Evolutionary conservation across 768 basidiomycete genomes (phyloP).

Genomic region (Boletellus ananiceps): DNA sequence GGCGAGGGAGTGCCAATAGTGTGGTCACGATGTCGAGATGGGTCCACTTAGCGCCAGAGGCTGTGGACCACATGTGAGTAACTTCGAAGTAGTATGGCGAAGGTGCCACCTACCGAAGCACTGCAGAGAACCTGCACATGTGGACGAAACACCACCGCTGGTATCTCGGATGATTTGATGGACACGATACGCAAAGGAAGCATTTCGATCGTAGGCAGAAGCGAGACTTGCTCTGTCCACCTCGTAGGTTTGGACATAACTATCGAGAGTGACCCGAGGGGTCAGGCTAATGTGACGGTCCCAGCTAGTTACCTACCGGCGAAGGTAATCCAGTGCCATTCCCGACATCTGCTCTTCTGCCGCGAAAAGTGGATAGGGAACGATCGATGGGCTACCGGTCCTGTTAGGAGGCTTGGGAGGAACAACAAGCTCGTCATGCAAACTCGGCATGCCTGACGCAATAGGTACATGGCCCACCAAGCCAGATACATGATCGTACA

Average conservation of each 20-base stretch:
- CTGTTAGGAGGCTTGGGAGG: background rate
- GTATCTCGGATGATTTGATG: slow-evolving; percentile 9
- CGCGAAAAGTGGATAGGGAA: background rate
- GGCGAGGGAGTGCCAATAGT: slow-evolving; percentile 23
- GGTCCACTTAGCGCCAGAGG: slow-evolving; percentile 14
- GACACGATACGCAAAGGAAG: slow-evolving; percentile 30
- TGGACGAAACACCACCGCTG: background rate
- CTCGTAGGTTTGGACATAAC: slow-evolving; percentile 32
- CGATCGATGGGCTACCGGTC: background rate
- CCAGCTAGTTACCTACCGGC: slow-evolving; percentile 18
- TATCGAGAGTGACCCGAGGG: slow-evolving; percentile 6
- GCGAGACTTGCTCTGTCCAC: slow-evolving; percentile 30
- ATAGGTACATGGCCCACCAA: background rate
- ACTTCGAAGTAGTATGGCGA: background rate
- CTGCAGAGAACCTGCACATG: background rate
- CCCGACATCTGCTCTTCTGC: slow-evolving; percentile 25
- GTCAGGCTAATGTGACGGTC: slow-evolving; percentile 1
- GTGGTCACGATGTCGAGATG: slow-evolving; percentile 27
- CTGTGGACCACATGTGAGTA: slow-evolving; percentile 9
- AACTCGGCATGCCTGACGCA: background rate
- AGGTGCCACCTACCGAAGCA: slow-evolving; percentile 16
- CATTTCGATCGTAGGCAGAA: slow-evolving; percentile 27
- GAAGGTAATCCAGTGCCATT: slow-evolving; percentile 29
- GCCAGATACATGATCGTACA: background rate
- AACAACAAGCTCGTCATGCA: background rate